Conservation (phyloP, 257 asterid species). For the Paraleonurus japonicus region DNA sequence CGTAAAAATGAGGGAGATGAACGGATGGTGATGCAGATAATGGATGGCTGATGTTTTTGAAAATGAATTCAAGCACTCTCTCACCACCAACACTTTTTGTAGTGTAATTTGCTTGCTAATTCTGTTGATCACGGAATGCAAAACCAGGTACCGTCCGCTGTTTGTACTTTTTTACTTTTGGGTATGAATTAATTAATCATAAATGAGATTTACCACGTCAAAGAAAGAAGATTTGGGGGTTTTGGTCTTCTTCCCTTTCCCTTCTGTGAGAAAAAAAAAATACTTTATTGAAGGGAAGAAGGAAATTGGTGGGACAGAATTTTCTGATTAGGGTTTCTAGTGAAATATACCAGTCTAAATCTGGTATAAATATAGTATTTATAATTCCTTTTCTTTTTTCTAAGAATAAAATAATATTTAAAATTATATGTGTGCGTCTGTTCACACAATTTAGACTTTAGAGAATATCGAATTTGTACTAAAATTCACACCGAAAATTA, state of each 20-base stretch:
- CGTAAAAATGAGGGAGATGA: constrained; percentile 22
- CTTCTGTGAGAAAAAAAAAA: not conserved
- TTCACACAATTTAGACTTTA: too few species aligned
- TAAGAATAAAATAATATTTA: not conserved
- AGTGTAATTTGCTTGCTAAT: not conserved
- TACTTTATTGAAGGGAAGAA: constrained; percentile 15
- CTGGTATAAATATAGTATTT: not conserved
- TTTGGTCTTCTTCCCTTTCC: not conserved
- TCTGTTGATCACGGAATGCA: not conserved
- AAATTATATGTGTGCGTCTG: not conserved
- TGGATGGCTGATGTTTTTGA: not conserved
- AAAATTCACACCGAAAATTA: too few species aligned
- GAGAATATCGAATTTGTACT: too few species aligned
- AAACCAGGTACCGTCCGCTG: constrained; percentile 34
- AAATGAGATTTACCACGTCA: constrained; percentile 17
- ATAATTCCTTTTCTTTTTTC: not conserved
- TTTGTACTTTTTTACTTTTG: not conserved
- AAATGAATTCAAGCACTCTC: constrained; percentile 15
- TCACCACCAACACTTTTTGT: constrained; percentile 19
- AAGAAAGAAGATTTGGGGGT: constrained; percentile 21
- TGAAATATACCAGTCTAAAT: not conserved
- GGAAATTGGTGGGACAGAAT: not conserved
- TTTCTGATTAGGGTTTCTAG: constrained; percentile 14
- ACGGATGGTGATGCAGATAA: constrained; percentile 20
- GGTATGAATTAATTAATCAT: not conserved